phyloP scores from a whole-genome alignment of 257 asterid species.

The Nicotiana attenuata region DNA sequence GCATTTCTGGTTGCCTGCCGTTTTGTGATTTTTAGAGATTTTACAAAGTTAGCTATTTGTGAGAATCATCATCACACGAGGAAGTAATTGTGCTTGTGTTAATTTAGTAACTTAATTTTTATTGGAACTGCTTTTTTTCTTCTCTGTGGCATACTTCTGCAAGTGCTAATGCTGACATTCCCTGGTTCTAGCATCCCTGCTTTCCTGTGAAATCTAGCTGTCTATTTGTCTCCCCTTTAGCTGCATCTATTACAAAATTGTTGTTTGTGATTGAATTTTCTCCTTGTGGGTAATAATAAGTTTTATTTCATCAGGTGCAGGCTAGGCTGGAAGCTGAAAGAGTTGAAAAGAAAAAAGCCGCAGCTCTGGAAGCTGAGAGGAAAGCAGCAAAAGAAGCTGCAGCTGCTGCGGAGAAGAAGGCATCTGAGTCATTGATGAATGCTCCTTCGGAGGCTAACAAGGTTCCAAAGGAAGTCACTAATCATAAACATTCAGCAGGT shows the following conservation, averaged over 20 bases:
- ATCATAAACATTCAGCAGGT: slow-evolving; percentile 45
- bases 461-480: slow-evolving; percentile 22
- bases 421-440: slow-evolving; percentile 27
- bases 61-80: background rate
- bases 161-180: background rate
- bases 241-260: background rate
- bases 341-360: slow-evolving; percentile 58
- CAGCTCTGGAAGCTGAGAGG: slow-evolving; percentile 55
- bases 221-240: background rate
- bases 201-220: background rate
- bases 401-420: slow-evolving; percentile 49
- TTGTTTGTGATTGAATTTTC: background rate
- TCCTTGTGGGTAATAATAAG: background rate
- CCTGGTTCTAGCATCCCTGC: background rate
- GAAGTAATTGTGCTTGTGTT: background rate
- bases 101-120: background rate
- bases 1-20: background rate
- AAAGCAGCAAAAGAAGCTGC: slow-evolving; percentile 61
- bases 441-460: slow-evolving; percentile 21
- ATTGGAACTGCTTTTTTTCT: background rate
- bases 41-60: background rate
- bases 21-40: background rate
- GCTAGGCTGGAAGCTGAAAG: slow-evolving; percentile 61
- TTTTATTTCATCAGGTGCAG: slow-evolving; percentile 38
- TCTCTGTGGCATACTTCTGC: background rate